A percentile compares a stretch with the other conserved stretches of the same genome.
phyloP scores from a whole-genome alignment of 768 basidiomycete genomes.

The Glaciozyma antarctica region DNA sequence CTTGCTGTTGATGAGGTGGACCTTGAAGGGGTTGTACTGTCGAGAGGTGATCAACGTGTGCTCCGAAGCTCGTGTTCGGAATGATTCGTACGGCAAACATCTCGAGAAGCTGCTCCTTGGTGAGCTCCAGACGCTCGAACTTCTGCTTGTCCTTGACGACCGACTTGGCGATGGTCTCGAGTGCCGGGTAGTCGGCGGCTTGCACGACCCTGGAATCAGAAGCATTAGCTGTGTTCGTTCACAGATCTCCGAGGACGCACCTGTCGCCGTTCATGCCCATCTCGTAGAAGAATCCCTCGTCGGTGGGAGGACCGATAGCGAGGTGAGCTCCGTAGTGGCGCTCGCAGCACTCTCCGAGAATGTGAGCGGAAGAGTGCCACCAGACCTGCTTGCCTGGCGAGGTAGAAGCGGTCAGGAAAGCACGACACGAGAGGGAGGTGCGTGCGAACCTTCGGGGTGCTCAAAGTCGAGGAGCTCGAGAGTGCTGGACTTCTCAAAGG shows the following conservation, averaged over 20 bases:
- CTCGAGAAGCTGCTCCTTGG: constrained; percentile 88
- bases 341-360: constrained; percentile 92
- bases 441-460: constrained; percentile 61
- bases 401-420: constrained; percentile 21
- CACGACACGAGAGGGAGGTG: background rate
- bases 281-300: constrained; percentile 99
- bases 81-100: constrained; percentile 71
- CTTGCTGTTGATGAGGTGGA: constrained; percentile 87
- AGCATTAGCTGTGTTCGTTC: background rate
- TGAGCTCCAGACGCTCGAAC: constrained; percentile 85
- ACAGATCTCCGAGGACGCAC: constrained; percentile 38
- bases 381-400: constrained; percentile 82
- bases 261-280: constrained; percentile 75
- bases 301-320: constrained; percentile 91
- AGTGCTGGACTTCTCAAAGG: constrained; percentile 72
- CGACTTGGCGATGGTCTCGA: constrained; percentile 78
- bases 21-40: constrained; percentile 98
- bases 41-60: constrained; percentile 9
- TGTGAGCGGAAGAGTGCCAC: constrained; percentile 99
- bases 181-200: constrained; percentile 69
- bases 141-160: constrained; percentile 95
- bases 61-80: background rate
- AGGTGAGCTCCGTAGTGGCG: constrained; percentile 94
- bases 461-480: constrained; percentile 88
- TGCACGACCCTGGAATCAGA: constrained; percentile 54